phyloP scores from a whole-genome alignment of 306 rosid species.

The Cicer arietinum region DNA sequence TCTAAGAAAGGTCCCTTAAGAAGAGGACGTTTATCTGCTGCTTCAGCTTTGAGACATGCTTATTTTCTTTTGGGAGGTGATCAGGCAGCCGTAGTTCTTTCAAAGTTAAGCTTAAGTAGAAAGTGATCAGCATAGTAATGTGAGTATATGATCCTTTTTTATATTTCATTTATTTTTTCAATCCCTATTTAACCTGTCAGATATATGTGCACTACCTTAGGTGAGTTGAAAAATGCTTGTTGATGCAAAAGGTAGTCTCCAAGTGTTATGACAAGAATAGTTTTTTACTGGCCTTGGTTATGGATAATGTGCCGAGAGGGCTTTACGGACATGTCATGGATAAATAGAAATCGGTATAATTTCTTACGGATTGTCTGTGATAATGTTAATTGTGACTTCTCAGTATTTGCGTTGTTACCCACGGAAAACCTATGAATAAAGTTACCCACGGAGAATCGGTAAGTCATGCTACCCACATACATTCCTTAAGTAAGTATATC shows the following conservation, averaged over 20 bases:
- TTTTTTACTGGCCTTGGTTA: not conserved
- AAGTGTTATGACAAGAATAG: not conserved
- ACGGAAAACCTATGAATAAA: too few species aligned
- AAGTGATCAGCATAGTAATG: constrained; percentile 53
- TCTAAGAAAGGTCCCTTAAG: too few species aligned
- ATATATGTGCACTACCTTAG: constrained; percentile 12
- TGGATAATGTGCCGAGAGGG: not conserved
- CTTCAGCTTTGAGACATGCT: constrained; percentile 76
- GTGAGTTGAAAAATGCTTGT: not conserved
- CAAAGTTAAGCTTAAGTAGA: constrained; percentile 67
- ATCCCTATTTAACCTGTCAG: not conserved
- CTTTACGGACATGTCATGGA: too few species aligned
- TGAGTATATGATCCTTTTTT: constrained; percentile 33
- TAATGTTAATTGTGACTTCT: too few species aligned
- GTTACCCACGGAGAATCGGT: too few species aligned
- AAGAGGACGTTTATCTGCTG: too few species aligned
- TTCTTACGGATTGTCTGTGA: too few species aligned
- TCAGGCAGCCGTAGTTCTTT: constrained; percentile 91
- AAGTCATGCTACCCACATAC: too few species aligned
- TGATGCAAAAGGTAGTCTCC: constrained; percentile 14
- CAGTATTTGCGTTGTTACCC: too few species aligned
- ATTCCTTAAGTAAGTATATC: too few species aligned
- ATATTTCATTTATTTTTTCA: constrained; percentile 6
- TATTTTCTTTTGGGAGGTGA: constrained; percentile 88
- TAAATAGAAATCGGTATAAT: too few species aligned